Evolutionary conservation across 148 eudicot species (phyloP), one percentile per base, ranked within the genome.

Genomic region (Salicornia ramosissima): DNA sequence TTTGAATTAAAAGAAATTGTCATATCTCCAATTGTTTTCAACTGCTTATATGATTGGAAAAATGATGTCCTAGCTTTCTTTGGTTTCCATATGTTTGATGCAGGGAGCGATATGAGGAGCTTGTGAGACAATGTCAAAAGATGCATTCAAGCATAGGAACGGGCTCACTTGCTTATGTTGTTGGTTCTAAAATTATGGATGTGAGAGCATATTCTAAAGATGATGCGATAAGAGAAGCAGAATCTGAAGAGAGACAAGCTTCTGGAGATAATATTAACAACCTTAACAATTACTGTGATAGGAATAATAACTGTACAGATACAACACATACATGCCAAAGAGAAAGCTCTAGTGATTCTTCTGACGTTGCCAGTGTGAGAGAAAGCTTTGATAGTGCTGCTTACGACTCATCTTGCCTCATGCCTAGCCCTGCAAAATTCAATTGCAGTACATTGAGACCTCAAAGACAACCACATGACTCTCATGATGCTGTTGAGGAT

Each of bases 81-180:
- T 63, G 45, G 30, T 70, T 42, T 53, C 18, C 10, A 30, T n/a
- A 46, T 64, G 34, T 43, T 40, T 66, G 36, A 57, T 75, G 81
- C 90, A 92, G 98, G 86, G 95, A 93, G 74, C 82, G 96, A 16
- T 93, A 90, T 52, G 86, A 76, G 54, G 96, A 90, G 68, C 90
- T 93, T 46, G 78, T 90, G 61, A 90, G 85, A 75, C 88, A 90
- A 75, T 93, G 98, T 75, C 90, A 90, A 81, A 74, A 73, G 80
- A 93, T 93, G 98, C 96, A 93, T 83, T 85, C 98, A 55, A 93
- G 98, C 83, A 80, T 93, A 64, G 98, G 98, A 59, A 93, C 98
- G 24, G 98, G 98, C 56, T 79, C 91, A 43, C 90, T 93, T 75
- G 98, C 98, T 69, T 90, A 86, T 80, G 86, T 83, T 62, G 92